Conservation (phyloP, 192 early-diverging fungal species). For the Cetraspora pellucida region DNA sequence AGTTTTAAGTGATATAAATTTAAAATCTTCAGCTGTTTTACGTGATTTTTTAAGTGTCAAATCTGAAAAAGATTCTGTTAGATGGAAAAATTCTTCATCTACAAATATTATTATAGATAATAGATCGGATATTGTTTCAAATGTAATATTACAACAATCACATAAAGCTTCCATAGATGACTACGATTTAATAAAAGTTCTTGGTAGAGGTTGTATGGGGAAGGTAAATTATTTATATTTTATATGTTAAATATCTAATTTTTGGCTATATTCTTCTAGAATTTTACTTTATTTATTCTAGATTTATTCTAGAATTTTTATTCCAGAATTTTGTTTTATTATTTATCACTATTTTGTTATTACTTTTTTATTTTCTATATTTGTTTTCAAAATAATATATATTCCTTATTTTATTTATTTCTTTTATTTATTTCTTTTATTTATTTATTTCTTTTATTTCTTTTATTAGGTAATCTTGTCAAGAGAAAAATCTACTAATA, state of each 20-base stretch:
- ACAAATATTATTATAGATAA: conserved; percentile 3
- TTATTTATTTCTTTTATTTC: not conserved
- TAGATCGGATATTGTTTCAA: conserved; percentile 8
- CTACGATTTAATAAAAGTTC: conserved; percentile 56
- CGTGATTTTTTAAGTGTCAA: conserved; percentile 53
- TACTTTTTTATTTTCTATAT: conserved; percentile 12
- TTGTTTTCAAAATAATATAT: not conserved
- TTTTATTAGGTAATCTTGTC: conserved; percentile 52
- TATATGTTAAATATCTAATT: no score
- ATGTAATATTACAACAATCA: conserved; percentile 34
- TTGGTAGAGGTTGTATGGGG: conserved; percentile 64
- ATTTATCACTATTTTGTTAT: conserved; percentile 12
- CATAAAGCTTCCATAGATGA: conserved; percentile 48
- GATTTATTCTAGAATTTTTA: no score
- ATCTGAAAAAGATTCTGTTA: conserved; percentile 50
- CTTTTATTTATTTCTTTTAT: conserved; percentile 3
- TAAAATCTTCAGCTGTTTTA: conserved; percentile 46
- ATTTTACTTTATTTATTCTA: no score
- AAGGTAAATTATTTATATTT: conserved; percentile 47
- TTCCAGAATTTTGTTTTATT: no score
- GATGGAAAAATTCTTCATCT: conserved; percentile 42
- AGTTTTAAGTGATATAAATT: conserved; percentile 41
- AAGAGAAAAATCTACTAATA: conserved; percentile 44
- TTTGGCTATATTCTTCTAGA: no score
- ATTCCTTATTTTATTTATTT: conserved; percentile 15